Evolutionary conservation across 2,329 filamentous ascomycete genomes (phyloP).

Genomic region (Ophiostoma novo-ulmi): DNA sequence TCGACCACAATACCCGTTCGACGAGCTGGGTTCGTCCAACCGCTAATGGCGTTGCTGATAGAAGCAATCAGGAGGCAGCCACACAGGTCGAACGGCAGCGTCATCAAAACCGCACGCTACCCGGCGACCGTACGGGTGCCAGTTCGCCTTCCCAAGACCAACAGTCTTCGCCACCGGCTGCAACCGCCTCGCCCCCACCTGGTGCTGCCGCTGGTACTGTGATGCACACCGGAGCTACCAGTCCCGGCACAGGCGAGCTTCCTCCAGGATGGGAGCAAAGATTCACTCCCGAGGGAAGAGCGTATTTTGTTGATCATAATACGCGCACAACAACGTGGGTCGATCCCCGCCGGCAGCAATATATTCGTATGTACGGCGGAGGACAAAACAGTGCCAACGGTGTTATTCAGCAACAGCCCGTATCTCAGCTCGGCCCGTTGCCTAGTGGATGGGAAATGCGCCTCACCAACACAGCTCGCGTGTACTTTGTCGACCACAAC

Average conservation of each 20-base stretch:
- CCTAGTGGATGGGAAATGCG: constrained; percentile 99
- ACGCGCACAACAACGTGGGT: constrained; percentile 98
- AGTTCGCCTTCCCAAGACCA: constrained; percentile 76
- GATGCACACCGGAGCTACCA: constrained; percentile 93
- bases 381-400: constrained; percentile 81
- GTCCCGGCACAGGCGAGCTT: constrained; percentile 87
- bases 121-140: constrained; percentile 89
- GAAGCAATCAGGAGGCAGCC: constrained; percentile 77
- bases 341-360: constrained; percentile 92
- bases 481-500: constrained; percentile 99
- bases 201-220: constrained; percentile 63
- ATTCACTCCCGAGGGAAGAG: constrained; percentile 86
- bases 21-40: constrained; percentile 94
- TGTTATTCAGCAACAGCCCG: constrained; percentile 92
- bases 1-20: constrained; percentile 93
- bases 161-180: constrained; percentile 39
- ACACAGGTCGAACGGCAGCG: constrained; percentile 88
- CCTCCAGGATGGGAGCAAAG: constrained; percentile 95
- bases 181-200: constrained; percentile 40
- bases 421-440: constrained; percentile 89
- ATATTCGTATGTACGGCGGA: constrained; percentile 85
- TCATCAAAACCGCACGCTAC: constrained; percentile 91
- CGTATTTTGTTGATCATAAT: constrained; percentile 98
- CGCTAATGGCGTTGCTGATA: constrained; percentile 69
- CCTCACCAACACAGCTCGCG: constrained; percentile 91